A percentile compares a stretch with the other conserved stretches of the same genome.
Evolutionary conservation across 768 basidiomycete genomes (phyloP).

Genomic region (Cystobasidium tubakii): DNA sequence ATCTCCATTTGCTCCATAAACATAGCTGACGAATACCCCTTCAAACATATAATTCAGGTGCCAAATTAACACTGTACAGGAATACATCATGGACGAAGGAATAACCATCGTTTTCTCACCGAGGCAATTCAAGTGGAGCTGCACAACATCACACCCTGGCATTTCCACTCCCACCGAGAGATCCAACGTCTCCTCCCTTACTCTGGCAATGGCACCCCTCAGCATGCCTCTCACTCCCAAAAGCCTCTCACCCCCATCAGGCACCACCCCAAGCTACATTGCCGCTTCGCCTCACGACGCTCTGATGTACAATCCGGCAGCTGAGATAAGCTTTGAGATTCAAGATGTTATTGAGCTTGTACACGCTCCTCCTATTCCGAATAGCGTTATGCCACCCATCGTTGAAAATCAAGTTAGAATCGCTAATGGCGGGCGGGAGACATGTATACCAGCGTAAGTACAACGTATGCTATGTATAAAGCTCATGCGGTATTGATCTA

Average conservation of each 20-base stretch:
- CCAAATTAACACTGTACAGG: too few relatives aligned
- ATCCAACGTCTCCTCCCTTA: background rate
- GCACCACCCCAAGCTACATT: background rate
- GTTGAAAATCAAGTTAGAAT: slow-evolving; percentile 21
- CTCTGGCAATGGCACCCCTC: background rate
- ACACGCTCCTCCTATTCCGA: slow-evolving; percentile 4
- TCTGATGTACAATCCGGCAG: slow-evolving; percentile 13
- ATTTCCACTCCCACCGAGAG: background rate
- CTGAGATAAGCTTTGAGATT: slow-evolving; percentile 27
- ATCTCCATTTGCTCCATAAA: too few relatives aligned
- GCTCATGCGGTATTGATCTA: background rate
- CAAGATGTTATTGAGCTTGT: slow-evolving; percentile 12
- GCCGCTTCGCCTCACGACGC: slow-evolving; percentile 22
- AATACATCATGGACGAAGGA: too few relatives aligned
- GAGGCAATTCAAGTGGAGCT: background rate
- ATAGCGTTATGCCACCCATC: background rate
- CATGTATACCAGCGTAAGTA: slow-evolving; percentile 18
- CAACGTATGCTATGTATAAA: background rate
- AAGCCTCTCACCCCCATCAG: background rate
- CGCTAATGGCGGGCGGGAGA: background rate
- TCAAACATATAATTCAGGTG: too few relatives aligned
- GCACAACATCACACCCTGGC: background rate
- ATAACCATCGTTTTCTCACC: background rate
- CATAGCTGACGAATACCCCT: too few relatives aligned
- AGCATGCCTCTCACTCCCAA: background rate